phyloP scores from a whole-genome alignment of 2,329 filamentous ascomycete species.

The Lithohypha guttulata region DNA sequence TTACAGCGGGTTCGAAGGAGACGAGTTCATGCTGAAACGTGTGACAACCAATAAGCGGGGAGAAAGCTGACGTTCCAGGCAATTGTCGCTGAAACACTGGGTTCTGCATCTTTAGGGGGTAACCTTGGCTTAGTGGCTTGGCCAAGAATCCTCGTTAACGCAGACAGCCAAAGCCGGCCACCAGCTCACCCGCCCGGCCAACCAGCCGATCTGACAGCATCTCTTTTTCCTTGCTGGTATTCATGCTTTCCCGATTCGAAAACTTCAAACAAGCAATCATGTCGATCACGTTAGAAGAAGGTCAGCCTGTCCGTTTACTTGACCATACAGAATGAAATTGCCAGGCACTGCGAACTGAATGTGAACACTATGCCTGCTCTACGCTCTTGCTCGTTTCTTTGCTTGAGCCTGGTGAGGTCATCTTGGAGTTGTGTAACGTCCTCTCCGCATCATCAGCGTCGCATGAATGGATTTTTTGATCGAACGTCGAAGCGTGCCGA shows the following conservation, averaged over 20 bases:
- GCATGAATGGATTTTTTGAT: background rate
- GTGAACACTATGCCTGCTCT: background rate
- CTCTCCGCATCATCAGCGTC: background rate
- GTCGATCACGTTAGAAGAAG: slow-evolving; percentile 3
- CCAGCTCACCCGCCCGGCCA: background rate
- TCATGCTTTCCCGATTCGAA: background rate
- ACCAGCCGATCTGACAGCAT: slow-evolving; percentile 2
- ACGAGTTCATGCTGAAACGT: slow-evolving; percentile 5
- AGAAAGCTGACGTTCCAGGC: background rate
- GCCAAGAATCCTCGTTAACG: slow-evolving; percentile 2
- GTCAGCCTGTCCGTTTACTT: background rate
- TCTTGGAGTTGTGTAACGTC: background rate
- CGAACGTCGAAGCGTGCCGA: background rate
- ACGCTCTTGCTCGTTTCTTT: no score
- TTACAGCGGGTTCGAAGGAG: background rate
- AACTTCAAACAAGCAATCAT: slow-evolving; percentile 6
- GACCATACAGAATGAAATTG: background rate
- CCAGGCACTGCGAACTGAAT: background rate
- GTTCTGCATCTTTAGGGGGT: background rate
- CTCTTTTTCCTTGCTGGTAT: background rate
- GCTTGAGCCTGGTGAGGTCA: background rate
- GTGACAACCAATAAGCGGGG: slow-evolving; percentile 3
- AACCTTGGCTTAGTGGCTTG: background rate
- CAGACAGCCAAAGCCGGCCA: background rate
- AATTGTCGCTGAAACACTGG: slow-evolving; percentile 6